These are phyloP conservation scores for Vaccinium corymbosum DNA, from an alignment of 148 eudicot genomes.

Conservation along the genomic window DNA sequence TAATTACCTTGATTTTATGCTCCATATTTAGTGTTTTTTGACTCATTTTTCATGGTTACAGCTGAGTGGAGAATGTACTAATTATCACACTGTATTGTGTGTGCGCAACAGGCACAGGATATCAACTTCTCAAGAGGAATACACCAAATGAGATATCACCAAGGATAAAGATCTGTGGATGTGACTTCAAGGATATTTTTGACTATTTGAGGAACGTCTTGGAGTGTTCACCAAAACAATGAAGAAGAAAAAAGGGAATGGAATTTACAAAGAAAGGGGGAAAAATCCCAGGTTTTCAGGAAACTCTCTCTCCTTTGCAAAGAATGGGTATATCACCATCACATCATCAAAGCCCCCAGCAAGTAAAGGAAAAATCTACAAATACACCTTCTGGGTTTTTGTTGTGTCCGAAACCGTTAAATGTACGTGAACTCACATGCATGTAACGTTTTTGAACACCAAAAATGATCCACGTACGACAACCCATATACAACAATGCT, in stretches of 20 bases:
- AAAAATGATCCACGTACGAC: too few species aligned
- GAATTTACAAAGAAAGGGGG: background rate
- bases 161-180: slow-evolving; percentile 52
- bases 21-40: too few species aligned
- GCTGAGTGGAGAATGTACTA: slow-evolving; percentile 11
- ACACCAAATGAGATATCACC: slow-evolving; percentile 59
- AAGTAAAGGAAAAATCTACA: too few species aligned
- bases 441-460: too few species aligned
- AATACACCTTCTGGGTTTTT: too few species aligned
- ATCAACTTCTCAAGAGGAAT: slow-evolving; percentile 53
- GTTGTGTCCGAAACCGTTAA: too few species aligned
- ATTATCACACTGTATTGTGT: slow-evolving; percentile 25
- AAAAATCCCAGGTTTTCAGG: slow-evolving; percentile 25
- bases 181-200: slow-evolving; percentile 32
- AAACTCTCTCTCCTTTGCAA: slow-evolving; percentile 9
- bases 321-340: slow-evolving; percentile 2
- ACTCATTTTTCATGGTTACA: background rate
- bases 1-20: too few species aligned
- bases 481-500: too few species aligned
- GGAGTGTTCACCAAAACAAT: background rate
- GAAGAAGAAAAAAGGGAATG: background rate
- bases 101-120: slow-evolving; percentile 41
- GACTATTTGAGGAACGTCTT: slow-evolving; percentile 9
- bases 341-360: background rate
- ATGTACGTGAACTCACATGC: too few species aligned